Evolutionary conservation across 2,329 filamentous ascomycete genomes (phyloP), one percentile per base, ranked within the genome.

Genomic region (Diaporthe citriasiana): DNA sequence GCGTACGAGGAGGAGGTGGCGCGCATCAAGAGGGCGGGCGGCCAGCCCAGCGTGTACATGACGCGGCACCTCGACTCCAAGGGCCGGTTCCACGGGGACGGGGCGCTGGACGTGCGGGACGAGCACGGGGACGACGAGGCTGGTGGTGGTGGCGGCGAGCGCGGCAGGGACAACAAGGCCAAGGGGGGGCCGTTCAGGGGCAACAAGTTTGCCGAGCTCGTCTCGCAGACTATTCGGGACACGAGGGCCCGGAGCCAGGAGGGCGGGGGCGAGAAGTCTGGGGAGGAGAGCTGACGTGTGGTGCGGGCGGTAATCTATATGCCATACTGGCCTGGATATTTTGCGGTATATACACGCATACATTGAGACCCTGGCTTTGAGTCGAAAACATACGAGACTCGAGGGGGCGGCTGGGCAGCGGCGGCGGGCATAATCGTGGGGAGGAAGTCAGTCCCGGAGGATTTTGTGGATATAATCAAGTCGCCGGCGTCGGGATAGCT

Each of bases 1-100:
- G 96, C 96, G 0, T 98, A 97, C 81, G 91, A 94, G 79, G 90
- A 93, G 75, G 94, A 98, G 83, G 90, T 97, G 38, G 89, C 93
- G 74, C 89, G 92, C 22, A 96, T 98, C 78, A 84, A 83, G 73
- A 57, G 77, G 79, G 84, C 82, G 69, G 78, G 78, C 47, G 81
- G 80, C 25, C 75, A 74, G 27, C 84, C 85, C 19, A 83, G 84
- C 19, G 82, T 89, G 66, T 90, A 88, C 77, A 80, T 88, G 74
- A 90, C 86, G 60, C 84, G 83, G 59, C 84, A 87, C 63, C 84
- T 89, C 59, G 84, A 84, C 70, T 84, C 87, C 73, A 84, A 83
- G 70, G 83, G 85, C 65, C 81, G 79, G 71, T 80, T 84, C 72
- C 83, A 82, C 76, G 80, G 78, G 38, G 80, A 84, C 53, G 83